Evolutionary conservation across 2,329 filamentous ascomycete species (phyloP), one percentile per base, ranked within the genome.

Genomic region (Aureobasidium lini): DNA sequence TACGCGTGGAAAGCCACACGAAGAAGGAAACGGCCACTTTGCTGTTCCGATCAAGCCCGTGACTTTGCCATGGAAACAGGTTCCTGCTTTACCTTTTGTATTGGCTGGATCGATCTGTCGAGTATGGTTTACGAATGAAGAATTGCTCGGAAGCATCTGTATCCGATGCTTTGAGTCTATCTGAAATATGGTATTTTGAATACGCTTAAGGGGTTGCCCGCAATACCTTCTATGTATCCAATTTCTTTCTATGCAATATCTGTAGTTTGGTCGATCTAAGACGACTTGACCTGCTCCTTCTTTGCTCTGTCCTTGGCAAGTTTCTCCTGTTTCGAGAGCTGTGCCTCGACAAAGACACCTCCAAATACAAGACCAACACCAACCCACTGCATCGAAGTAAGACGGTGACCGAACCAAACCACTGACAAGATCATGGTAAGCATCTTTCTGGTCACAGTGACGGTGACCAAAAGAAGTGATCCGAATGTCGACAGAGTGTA

Each of bases 391-490:
- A 93, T 95, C n/a, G 79, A 76, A 31, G 84, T 88, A 50, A 99
- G 81, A 63, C 82, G 84, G 73, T 99, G 94, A 31, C 94, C 94
- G 72, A 97, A 99, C 76, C 90, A 91, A 62, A 97, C 79, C 31
- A 99, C 94, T 57, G 90, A 96, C 54, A 97, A 81, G 61, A 97
- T 90, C 94, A 99, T 99, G 65, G 93, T 97, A 72, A 97, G 83
- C 94, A 99, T 99, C 79, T 99, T 99, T 70, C 94, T 83, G 47
- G 94, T 99, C 47, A 99, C 94, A 1, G 91, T 99, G 2, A 99
- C 92, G 4, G 94, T 97, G 44, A 97, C 93, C 52, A 99, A 84
- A 54, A 97, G 81, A 50, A 99, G 83, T 9, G 88, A 94, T 9
- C 89, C 94, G 76, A 97, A 99, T 52, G 89, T 90, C 13, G 91